Conservation (phyloP, 169 alveolate species). For the Theileria annulata region DNA sequence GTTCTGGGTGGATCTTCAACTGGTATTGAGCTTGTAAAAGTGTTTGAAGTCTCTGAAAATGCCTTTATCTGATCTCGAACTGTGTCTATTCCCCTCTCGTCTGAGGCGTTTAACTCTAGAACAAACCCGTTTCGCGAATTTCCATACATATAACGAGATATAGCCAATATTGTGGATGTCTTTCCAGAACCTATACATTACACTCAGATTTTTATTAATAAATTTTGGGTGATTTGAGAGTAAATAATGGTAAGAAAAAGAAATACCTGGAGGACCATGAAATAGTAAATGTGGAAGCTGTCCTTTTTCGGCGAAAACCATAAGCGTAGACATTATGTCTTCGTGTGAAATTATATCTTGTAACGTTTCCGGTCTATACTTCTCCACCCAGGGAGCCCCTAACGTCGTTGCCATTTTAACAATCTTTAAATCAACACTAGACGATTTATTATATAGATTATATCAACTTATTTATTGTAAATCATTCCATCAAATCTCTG, state of each 20-base stretch:
- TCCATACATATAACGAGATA: constrained; percentile 91
- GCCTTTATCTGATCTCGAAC: constrained; percentile 95
- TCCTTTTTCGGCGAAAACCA: constrained; percentile 90
- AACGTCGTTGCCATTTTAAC: constrained; percentile 41
- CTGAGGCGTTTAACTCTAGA: constrained; percentile 97
- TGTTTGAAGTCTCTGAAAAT: constrained; percentile 86
- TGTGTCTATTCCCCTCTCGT: constrained; percentile 96
- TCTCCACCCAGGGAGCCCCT: constrained; percentile 87
- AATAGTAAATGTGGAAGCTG: constrained; percentile 93
- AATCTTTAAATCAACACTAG: constrained; percentile 17
- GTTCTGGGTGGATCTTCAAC: constrained; percentile 63
- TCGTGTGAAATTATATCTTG: constrained; percentile 93
- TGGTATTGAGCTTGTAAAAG: constrained; percentile 56
- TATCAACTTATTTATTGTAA: neutral
- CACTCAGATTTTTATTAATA: neutral
- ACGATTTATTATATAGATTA: no score
- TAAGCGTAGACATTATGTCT: constrained; percentile 89
- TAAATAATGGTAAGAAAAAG: neutral
- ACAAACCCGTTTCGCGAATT: constrained; percentile 75
- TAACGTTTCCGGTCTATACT: constrained; percentile 92
- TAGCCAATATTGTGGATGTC: constrained; percentile 91
- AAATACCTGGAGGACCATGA: constrained; percentile 96
- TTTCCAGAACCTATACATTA: constrained; percentile 87
- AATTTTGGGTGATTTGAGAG: neutral
- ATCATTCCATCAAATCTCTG: neutral